Evolutionary conservation across 495 filamentous ascomycete genomes (phyloP).

Genomic region (Aspergillus coremiiformis): DNA sequence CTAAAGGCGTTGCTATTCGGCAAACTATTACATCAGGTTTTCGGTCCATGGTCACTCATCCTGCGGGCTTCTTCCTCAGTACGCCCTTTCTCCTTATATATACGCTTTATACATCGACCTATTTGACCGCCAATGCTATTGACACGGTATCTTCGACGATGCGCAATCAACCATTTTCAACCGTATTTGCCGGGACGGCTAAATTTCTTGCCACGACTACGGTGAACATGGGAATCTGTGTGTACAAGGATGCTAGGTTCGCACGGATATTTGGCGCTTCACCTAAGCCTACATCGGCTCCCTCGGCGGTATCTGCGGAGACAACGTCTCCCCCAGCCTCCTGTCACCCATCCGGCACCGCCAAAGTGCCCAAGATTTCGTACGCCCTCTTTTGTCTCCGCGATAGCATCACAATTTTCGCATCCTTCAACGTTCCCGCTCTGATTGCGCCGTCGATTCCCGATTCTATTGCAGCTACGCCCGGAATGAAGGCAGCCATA

Average conservation of each 20-base stretch:
- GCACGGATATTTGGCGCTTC: conserved; percentile 67
- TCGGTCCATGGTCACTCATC: conserved; percentile 55
- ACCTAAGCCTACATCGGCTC: conserved; percentile 10
- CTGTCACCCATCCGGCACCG: conserved; percentile 16
- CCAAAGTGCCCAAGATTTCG: conserved; percentile 41
- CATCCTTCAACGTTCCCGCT: conserved; percentile 83
- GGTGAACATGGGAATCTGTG: conserved; percentile 85
- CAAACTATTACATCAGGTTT: conserved; percentile 59
- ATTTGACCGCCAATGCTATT: conserved; percentile 80
- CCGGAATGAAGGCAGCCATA: conserved; percentile 49
- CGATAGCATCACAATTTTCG: conserved; percentile 89
- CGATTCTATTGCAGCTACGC: conserved; percentile 40
- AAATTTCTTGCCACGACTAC: conserved; percentile 78
- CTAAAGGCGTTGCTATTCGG: conserved; percentile 65
- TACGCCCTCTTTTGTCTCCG: conserved; percentile 76
- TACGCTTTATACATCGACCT: conserved; percentile 83
- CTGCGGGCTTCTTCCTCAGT: conserved; percentile 63
- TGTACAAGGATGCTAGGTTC: conserved; percentile 89
- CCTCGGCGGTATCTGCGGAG: conserved; percentile 9
- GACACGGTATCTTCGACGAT: conserved; percentile 72
- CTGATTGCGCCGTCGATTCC: conserved; percentile 52
- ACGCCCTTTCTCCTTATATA: conserved; percentile 84
- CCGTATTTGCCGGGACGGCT: conserved; percentile 60
- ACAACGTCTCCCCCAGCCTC: conserved; percentile 12
- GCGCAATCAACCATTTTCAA: conserved; percentile 45